A percentile compares a stretch with the other conserved stretches of the same genome.
These are phyloP conservation scores for Paecilomyces variotii DNA, from an alignment of 2,329 filamentous ascomycete genomes.

Conservation along the genomic window DNA sequence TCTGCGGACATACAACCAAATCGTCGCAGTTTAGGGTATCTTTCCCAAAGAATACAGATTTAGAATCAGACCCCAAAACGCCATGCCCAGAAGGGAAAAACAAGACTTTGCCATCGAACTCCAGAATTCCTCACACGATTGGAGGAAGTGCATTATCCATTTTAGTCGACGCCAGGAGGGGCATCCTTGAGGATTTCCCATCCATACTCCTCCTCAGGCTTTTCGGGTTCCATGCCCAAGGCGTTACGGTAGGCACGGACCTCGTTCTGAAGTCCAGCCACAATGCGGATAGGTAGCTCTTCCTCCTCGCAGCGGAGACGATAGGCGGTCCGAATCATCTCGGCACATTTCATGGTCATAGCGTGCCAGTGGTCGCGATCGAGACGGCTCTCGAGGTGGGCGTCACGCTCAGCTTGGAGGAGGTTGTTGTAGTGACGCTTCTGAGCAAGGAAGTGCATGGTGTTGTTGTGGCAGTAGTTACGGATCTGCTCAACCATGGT, in stretches of 20 bases:
- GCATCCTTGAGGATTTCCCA: slow-evolving; percentile 41
- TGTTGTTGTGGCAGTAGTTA: slow-evolving; percentile 43
- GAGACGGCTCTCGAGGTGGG: slow-evolving; percentile 40
- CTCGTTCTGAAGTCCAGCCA: slow-evolving; percentile 41
- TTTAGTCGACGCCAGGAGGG: slow-evolving; percentile 25
- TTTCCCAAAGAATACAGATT: slow-evolving; percentile 11
- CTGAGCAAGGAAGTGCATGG: slow-evolving; percentile 39
- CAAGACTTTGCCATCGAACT: slow-evolving; percentile 10
- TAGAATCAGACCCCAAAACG: slow-evolving; percentile 14
- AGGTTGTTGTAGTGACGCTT: slow-evolving; percentile 43
- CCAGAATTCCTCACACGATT: slow-evolving; percentile 6
- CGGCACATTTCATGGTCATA: slow-evolving; percentile 39
- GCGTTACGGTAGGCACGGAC: slow-evolving; percentile 41
- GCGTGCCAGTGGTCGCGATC: slow-evolving; percentile 44
- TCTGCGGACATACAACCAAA: background rate
- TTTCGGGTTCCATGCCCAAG: slow-evolving; percentile 41
- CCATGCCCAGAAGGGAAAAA: slow-evolving; percentile 4
- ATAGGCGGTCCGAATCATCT: slow-evolving; percentile 43
- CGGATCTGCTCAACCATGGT: slow-evolving; percentile 44
- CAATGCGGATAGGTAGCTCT: slow-evolving; percentile 34
- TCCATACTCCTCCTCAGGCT: slow-evolving; percentile 41
- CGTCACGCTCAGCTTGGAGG: slow-evolving; percentile 43
- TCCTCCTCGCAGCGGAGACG: slow-evolving; percentile 42
- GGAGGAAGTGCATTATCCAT: background rate
- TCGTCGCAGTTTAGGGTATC: slow-evolving; percentile 15